Percentiles rank a stretch among this genome's conserved stretches.
phyloP scores from a whole-genome alignment of 352 stramenopile species.

The Phytophthora agathidicida region DNA sequence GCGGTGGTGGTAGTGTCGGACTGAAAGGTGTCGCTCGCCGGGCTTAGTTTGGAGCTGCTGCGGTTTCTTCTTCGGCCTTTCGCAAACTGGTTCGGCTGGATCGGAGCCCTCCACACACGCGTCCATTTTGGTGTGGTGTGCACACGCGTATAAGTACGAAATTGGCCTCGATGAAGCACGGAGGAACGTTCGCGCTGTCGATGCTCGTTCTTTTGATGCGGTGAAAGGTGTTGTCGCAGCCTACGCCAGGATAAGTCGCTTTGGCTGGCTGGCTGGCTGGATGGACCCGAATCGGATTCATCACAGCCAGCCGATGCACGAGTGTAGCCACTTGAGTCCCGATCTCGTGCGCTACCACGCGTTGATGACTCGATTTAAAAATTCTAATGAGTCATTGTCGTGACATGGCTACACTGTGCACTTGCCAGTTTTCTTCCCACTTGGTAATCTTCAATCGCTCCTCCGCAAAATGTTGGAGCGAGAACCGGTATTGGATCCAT shows the following conservation, averaged over 20 bases:
- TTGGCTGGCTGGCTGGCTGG: slow-evolving; percentile 15
- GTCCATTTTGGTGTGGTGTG: slow-evolving; percentile 6
- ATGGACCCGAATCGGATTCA: not conserved
- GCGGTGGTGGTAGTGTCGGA: slow-evolving; percentile 4
- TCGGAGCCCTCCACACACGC: slow-evolving; percentile 30
- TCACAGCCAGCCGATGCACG: not conserved
- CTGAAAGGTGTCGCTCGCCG: too few species aligned
- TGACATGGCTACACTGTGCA: too few species aligned
- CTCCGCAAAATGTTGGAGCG: too few species aligned
- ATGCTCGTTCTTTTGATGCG: not conserved
- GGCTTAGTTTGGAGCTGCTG: slow-evolving; percentile 13
- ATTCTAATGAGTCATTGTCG: too few species aligned
- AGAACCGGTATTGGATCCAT: too few species aligned
- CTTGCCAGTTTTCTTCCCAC: too few species aligned
- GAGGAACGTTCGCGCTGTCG: slow-evolving; percentile 19
- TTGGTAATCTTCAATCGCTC: too few species aligned
- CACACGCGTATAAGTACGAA: slow-evolving; percentile 24
- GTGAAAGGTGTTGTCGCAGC: slow-evolving; percentile 27
- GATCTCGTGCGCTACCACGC: too few species aligned
- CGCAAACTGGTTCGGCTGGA: slow-evolving; percentile 28
- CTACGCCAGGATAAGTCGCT: slow-evolving; percentile 23
- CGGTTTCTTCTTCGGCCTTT: slow-evolving; percentile 23
- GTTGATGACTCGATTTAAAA: too few species aligned
- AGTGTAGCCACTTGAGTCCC: slow-evolving; percentile 22
- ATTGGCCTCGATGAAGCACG: not conserved